Evolutionary conservation across 345 rosid species (phyloP), one percentile per base, ranked within the genome.

Genomic region (Acer saccharum): DNA sequence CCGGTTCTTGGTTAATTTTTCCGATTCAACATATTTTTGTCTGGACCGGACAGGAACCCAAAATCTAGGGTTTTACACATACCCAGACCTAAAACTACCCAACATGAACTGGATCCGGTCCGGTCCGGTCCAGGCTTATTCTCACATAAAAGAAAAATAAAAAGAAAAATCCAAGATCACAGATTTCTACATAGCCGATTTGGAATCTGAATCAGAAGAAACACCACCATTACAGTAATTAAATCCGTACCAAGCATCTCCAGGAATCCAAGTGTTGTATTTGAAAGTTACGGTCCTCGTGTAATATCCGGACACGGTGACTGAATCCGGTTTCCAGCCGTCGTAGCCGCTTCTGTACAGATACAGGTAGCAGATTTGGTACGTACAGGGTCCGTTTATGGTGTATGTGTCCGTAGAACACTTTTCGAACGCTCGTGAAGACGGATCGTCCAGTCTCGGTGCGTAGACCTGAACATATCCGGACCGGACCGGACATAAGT

Each of bases 251-350:
- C 94, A 90, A 62, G 87, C 32, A 29, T 73, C 88, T 69, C 41
- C 62, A 18, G 93, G 93, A 50, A 84, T 78, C 78, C 79, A 87
- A 29, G 86, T 81, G 77, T 82, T 77, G 76, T 87, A 85, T 73
- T 88, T 75, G 77, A 91, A 91, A 7, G 87, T 84, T 3, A 86
- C 84, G 3, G 91, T 62, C 55, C 62, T 83, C 18, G 83, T 60
- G 55, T 88, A 69, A 11, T 81, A 62, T 25, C 93, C 86, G 48
- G 76, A 87, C 32, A 94, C 78, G 13, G 83, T 82, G 76, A 90
- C 84, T 17, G 82, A 82, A 68, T 84, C 86, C 0, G 97, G 98
- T 60, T 87, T 83, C 98, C 97, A 94, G 12, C 94, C 92, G 76
- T 92, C 95, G 25, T 68, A 65, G 58, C 94, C 93, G 27, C 76